Percentiles rank a stretch among this genome's conserved stretches.
These are phyloP conservation scores for Usnea hakonensis DNA, from an alignment of 495 filamentous ascomycete species.

Conservation along the genomic window DNA sequence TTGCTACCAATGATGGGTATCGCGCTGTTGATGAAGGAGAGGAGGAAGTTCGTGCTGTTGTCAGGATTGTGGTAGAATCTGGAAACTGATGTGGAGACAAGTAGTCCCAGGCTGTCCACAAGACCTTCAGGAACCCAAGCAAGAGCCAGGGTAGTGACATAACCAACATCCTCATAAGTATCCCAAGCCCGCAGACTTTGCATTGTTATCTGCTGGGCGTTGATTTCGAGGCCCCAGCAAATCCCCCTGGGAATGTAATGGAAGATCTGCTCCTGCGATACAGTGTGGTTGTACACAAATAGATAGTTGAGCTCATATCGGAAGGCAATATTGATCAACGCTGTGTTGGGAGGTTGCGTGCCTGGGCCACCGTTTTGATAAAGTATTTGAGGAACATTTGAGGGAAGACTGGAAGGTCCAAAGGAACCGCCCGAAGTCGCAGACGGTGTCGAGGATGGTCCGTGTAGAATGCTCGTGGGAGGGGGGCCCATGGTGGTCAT, in stretches of 20 bases:
- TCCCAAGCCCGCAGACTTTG: slow-evolving; percentile 70
- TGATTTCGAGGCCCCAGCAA: slow-evolving; percentile 52
- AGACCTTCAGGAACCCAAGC: slow-evolving; percentile 62
- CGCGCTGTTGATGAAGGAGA: slow-evolving; percentile 72
- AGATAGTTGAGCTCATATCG: slow-evolving; percentile 67
- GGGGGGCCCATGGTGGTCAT: slow-evolving; percentile 16
- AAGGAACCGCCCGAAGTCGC: slow-evolving; percentile 9
- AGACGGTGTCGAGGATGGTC: slow-evolving; percentile 15
- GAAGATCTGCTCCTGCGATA: slow-evolving; percentile 83
- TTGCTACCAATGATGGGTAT: slow-evolving; percentile 67
- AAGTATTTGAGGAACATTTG: slow-evolving; percentile 29
- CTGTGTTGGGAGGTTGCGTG: slow-evolving; percentile 50
- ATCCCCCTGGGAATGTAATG: slow-evolving; percentile 68
- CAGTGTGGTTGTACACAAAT: slow-evolving; percentile 62
- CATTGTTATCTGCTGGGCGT: slow-evolving; percentile 50
- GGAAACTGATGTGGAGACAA: slow-evolving; percentile 60
- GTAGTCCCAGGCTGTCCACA: slow-evolving; percentile 52
- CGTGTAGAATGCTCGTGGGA: slow-evolving; percentile 20
- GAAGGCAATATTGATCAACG: slow-evolving; percentile 80
- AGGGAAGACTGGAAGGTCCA: slow-evolving; percentile 15
- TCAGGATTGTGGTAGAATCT: slow-evolving; percentile 64
- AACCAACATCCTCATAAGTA: slow-evolving; percentile 59
- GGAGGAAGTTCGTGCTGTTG: slow-evolving; percentile 54
- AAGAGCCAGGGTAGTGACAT: slow-evolving; percentile 74
- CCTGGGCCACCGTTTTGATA: slow-evolving; percentile 15